Conservation (phyloP, 495 filamentous ascomycete genomes). For the Staphylotrichum tortipilum region DNA sequence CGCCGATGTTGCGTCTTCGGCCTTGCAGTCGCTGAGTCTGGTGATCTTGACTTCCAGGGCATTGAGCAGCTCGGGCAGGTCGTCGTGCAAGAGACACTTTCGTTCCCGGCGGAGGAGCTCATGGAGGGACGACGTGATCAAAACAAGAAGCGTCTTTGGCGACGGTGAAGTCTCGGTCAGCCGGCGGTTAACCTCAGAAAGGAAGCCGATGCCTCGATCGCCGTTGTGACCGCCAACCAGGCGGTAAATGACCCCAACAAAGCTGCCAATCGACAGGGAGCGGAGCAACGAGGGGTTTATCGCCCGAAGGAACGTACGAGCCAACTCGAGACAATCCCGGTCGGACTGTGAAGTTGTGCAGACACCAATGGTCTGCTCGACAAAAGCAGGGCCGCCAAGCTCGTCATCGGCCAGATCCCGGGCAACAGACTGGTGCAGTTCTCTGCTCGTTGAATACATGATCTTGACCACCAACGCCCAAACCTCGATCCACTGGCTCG, state of each 20-base stretch:
- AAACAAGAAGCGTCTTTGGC: neutral
- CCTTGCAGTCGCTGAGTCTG: neutral
- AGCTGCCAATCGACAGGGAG: constrained; percentile 6
- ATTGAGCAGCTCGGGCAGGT: neutral
- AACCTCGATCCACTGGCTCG: neutral
- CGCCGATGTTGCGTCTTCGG: neutral
- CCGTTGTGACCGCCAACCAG: constrained; percentile 3
- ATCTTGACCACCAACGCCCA: neutral
- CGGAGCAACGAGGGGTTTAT: constrained; percentile 6
- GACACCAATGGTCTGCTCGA: neutral
- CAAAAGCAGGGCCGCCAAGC: neutral
- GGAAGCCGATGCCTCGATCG: neutral
- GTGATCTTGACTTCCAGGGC: neutral
- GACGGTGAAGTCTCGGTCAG: neutral
- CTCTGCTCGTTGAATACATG: neutral
- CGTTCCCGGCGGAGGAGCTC: constrained; percentile 8
- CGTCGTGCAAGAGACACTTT: constrained; percentile 4
- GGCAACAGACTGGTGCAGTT: constrained; percentile 3
- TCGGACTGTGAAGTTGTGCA: neutral
- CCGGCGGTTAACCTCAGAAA: neutral
- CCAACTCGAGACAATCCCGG: neutral
- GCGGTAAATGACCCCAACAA: constrained; percentile 7
- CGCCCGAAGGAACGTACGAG: neutral
- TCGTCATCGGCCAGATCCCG: constrained; percentile 11
- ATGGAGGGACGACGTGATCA: neutral